phyloP scores from a whole-genome alignment of 2,329 filamentous ascomycete species.

The Colletotrichum camelliae region DNA sequence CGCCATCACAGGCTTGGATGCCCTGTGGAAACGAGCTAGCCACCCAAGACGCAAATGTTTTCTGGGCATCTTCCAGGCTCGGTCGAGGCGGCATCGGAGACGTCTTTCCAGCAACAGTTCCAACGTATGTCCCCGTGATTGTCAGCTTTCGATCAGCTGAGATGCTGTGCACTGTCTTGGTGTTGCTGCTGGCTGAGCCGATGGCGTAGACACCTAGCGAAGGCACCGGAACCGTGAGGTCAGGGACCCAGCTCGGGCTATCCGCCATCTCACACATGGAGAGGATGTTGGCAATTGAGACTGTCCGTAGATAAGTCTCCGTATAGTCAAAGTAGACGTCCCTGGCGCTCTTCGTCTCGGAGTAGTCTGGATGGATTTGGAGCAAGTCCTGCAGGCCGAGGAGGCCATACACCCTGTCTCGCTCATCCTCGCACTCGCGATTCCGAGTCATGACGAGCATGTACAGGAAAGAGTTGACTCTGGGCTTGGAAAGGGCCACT shows the following conservation, averaged over 20 bases:
- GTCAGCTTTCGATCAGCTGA: neutral
- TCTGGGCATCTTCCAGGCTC: neutral
- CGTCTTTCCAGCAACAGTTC: neutral
- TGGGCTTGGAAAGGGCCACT: neutral
- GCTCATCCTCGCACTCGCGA: neutral
- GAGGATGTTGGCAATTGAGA: neutral
- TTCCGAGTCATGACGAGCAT: neutral
- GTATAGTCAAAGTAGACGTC: neutral
- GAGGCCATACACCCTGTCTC: neutral
- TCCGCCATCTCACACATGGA: neutral
- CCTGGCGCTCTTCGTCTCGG: rapidly evolving
- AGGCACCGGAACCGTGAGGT: neutral
- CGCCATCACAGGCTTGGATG: rapidly evolving
- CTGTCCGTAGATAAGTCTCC: neutral
- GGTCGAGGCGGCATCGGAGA: neutral
- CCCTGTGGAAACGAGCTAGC: neutral
- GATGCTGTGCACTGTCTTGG: neutral
- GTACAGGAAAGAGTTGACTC: neutral
- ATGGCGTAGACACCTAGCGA: neutral
- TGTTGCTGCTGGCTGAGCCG: neutral
- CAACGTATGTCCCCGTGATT: neutral
- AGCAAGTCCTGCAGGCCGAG: neutral
- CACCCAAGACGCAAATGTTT: neutral
- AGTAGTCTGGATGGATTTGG: neutral
- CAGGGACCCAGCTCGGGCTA: neutral